Evolutionary conservation across 2,329 filamentous ascomycete genomes (phyloP).

Genomic region (Sclerotinia borealis): DNA sequence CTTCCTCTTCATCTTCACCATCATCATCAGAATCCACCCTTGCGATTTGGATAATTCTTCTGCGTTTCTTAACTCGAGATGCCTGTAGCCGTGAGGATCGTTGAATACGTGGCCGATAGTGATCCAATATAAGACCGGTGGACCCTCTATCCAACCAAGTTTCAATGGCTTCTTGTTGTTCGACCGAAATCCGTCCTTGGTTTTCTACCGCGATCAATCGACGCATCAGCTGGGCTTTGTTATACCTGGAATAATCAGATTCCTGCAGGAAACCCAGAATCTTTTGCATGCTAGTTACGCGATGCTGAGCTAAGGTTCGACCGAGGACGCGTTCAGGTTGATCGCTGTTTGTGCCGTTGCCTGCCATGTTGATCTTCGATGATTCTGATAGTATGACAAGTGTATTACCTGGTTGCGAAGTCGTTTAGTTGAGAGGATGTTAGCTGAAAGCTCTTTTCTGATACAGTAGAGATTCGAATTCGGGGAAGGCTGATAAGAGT

Average conservation of each 20-base stretch:
- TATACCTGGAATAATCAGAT: background rate
- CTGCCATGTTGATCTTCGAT: background rate
- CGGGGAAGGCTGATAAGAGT: background rate
- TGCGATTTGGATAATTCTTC: background rate
- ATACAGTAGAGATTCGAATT: background rate
- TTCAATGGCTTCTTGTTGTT: background rate
- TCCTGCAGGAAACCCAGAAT: background rate
- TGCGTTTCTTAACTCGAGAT: background rate
- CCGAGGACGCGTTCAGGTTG: background rate
- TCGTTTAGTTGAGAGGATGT: background rate
- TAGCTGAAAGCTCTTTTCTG: background rate
- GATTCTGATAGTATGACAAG: background rate
- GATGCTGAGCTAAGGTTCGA: background rate
- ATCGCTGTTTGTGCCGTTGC: too few species aligned
- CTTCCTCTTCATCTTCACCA: too few species aligned
- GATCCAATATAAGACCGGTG: background rate
- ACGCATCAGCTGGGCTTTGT: background rate
- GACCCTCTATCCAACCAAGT: background rate
- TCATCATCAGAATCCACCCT: fast-evolving
- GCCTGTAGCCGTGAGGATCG: background rate
- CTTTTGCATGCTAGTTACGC: background rate
- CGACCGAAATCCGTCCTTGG: background rate
- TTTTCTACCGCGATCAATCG: background rate
- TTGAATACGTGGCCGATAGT: background rate
- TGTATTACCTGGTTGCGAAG: background rate